These are phyloP conservation scores for Xylariaceae sp. DNA, from an alignment of 2,329 filamentous ascomycete species.

Conservation along the genomic window DNA sequence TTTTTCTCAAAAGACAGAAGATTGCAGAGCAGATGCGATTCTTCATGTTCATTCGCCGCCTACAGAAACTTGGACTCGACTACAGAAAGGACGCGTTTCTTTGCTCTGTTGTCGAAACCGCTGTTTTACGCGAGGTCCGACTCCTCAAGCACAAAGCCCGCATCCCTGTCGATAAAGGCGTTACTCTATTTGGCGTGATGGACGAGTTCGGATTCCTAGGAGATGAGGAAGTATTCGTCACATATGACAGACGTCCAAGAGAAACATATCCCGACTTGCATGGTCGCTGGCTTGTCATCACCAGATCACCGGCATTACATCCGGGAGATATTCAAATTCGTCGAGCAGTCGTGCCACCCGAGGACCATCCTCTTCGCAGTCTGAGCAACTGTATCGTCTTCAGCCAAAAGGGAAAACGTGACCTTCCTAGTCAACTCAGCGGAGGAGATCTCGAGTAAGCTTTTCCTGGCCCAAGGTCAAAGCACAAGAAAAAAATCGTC, in stretches of 20 bases:
- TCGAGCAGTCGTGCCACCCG: slow-evolving; percentile 56
- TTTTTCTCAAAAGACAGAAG: slow-evolving; percentile 59
- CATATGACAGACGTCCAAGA: slow-evolving; percentile 41
- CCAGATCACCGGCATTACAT: slow-evolving; percentile 76
- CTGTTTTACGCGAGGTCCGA: slow-evolving; percentile 66
- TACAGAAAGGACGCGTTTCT: slow-evolving; percentile 68
- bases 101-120: slow-evolving; percentile 64
- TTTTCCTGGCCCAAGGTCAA: not conserved
- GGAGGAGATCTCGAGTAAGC: slow-evolving; percentile 64
- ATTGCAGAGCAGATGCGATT: slow-evolving; percentile 60
- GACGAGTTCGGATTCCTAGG: slow-evolving; percentile 70
- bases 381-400: slow-evolving; percentile 77
- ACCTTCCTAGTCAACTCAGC: slow-evolving; percentile 73
- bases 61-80: slow-evolving; percentile 56
- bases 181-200: slow-evolving; percentile 79
- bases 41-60: slow-evolving; percentile 56
- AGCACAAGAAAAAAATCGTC: not conserved
- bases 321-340: slow-evolving; percentile 74
- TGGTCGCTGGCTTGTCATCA: slow-evolving; percentile 56
- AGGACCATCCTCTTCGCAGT: slow-evolving; percentile 54
- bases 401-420: slow-evolving; percentile 64
- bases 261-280: slow-evolving; percentile 30
- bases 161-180: slow-evolving; percentile 65
- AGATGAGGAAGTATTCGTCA: slow-evolving; percentile 66
- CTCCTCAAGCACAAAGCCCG: slow-evolving; percentile 74